A percentile compares a stretch with the other conserved stretches of the same genome.
These are phyloP conservation scores for Cladorrhinum samala DNA, from an alignment of 495 filamentous ascomycete species.

Conservation along the genomic window DNA sequence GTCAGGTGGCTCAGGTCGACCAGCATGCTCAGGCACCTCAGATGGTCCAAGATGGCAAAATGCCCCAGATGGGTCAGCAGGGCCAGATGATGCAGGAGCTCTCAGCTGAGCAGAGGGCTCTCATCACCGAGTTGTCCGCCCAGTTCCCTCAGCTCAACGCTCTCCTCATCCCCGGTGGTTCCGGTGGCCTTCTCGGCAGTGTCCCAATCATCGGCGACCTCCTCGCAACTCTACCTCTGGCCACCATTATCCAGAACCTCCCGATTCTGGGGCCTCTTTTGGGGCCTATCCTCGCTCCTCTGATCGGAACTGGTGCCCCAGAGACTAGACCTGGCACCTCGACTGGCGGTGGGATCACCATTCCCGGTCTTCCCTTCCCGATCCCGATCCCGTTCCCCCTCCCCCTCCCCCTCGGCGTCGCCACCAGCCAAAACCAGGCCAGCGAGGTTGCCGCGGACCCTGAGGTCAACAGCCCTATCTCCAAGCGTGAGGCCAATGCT, in stretches of 20 bases:
- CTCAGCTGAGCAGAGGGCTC: background rate
- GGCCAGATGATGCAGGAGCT: background rate
- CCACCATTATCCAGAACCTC: background rate
- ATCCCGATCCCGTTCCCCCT: too few relatives aligned
- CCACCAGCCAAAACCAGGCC: too few relatives aligned
- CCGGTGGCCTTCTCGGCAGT: background rate
- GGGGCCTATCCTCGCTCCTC: background rate
- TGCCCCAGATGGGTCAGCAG: background rate
- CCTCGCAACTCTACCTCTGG: background rate
- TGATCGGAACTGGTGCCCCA: too few relatives aligned
- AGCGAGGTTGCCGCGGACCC: background rate
- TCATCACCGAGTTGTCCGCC: background rate
- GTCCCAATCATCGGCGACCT: background rate
- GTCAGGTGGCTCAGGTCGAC: slow-evolving; percentile 2
- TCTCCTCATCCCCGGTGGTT: background rate
- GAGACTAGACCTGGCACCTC: too few relatives aligned
- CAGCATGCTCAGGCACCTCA: slow-evolving; percentile 3
- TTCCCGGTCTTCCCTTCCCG: too few relatives aligned
- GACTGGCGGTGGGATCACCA: too few relatives aligned
- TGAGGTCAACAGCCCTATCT: background rate
- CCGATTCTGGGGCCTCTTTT: background rate
- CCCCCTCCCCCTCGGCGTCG: background rate
- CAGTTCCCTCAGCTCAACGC: background rate
- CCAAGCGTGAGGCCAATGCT: background rate
- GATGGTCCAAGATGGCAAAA: background rate